Evolutionary conservation across 2,329 filamentous ascomycete species (phyloP).

Genomic region (Ophiostoma tasmaniense): DNA sequence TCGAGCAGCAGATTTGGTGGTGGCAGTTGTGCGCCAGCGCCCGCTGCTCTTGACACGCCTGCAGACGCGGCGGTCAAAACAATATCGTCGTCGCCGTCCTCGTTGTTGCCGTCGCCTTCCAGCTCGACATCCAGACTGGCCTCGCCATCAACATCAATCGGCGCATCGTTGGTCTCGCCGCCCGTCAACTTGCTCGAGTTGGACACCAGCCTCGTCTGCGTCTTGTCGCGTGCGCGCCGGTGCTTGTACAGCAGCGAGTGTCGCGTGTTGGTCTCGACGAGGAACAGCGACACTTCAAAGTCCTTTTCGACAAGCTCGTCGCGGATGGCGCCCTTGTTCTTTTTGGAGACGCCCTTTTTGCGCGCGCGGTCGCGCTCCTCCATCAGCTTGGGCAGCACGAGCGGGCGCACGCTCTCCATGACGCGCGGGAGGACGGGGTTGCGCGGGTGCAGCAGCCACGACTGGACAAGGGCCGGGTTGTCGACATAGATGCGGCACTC

Average conservation of each 20-base stretch:
- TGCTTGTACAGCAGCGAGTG: slow-evolving; percentile 82
- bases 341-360: slow-evolving; percentile 49
- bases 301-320: slow-evolving; percentile 84
- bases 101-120: background rate
- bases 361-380: slow-evolving; percentile 68
- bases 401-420: slow-evolving; percentile 73
- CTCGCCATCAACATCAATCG: slow-evolving; percentile 42
- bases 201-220: slow-evolving; percentile 45
- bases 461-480: slow-evolving; percentile 70
- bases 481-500: slow-evolving; percentile 96
- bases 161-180: slow-evolving; percentile 43
- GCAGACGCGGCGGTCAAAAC: slow-evolving; percentile 30
- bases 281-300: slow-evolving; percentile 89
- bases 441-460: slow-evolving; percentile 74
- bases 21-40: slow-evolving; percentile 15
- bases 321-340: slow-evolving; percentile 70
- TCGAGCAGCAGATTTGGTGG: slow-evolving; percentile 41
- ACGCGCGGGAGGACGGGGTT: slow-evolving; percentile 71
- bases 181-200: slow-evolving; percentile 56
- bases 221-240: slow-evolving; percentile 62
- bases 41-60: slow-evolving; percentile 21
- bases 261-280: slow-evolving; percentile 75
- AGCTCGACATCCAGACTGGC: slow-evolving; percentile 7
- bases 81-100: slow-evolving; percentile 45
- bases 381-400: slow-evolving; percentile 81